A percentile compares a stretch with the other conserved stretches of the same genome.
Conservation (phyloP, 2,329 filamentous ascomycete species). For the Cercospora sesami region DNA sequence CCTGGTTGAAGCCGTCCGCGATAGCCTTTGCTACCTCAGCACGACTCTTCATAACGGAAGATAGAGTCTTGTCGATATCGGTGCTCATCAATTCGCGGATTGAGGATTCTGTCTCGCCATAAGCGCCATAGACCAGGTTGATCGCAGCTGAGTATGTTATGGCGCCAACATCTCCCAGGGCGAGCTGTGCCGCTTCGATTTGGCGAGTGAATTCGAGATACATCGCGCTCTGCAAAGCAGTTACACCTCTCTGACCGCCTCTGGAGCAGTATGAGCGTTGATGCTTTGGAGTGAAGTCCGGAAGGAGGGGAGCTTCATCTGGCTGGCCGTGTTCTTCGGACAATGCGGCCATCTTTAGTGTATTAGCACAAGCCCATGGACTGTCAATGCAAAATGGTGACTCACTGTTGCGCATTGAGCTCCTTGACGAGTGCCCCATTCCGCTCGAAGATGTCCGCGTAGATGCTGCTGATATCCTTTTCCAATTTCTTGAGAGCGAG, state of each 20-base stretch:
- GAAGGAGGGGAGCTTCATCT: background rate
- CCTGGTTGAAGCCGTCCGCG: background rate
- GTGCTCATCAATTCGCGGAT: too few species aligned
- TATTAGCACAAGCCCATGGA: background rate
- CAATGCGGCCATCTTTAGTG: background rate
- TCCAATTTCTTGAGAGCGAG: background rate
- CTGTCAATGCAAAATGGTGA: background rate
- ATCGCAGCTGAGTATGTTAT: too few species aligned
- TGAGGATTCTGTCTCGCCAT: too few species aligned
- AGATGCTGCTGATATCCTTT: background rate
- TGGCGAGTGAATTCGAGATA: background rate
- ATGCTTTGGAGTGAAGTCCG: background rate
- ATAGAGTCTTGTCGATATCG: too few species aligned
- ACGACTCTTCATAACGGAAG: background rate
- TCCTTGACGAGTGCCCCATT: background rate
- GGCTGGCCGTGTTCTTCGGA: background rate
- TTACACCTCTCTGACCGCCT: background rate
- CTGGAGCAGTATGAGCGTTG: background rate
- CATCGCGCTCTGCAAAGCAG: background rate
- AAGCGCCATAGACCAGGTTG: too few species aligned
- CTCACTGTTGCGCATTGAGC: background rate
- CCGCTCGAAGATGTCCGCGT: background rate
- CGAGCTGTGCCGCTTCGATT: too few species aligned
- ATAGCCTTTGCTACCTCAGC: background rate
- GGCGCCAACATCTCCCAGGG: too few species aligned